These are phyloP conservation scores for Bolboschoenus planiculmis DNA, from an alignment of 176 grass and related monocot species.

Conservation along the genomic window DNA sequence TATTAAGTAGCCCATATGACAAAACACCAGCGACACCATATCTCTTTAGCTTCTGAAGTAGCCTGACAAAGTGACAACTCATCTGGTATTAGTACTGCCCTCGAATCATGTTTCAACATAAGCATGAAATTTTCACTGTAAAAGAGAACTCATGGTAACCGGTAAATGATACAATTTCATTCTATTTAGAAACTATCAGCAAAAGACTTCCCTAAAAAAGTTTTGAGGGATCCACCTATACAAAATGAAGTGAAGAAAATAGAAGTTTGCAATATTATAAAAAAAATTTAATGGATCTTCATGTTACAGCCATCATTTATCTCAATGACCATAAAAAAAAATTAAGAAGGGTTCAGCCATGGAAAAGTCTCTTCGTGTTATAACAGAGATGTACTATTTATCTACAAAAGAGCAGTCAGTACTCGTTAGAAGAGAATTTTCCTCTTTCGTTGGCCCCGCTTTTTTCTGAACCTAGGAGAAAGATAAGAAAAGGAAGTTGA, in stretches of 20 bases:
- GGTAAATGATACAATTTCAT: not conserved
- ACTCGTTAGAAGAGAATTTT: constrained; percentile 70
- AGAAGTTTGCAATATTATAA: not conserved
- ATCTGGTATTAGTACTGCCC: not conserved
- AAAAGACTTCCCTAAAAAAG: not conserved
- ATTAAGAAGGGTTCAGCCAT: not conserved
- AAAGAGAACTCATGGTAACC: not conserved
- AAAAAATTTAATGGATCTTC: not conserved
- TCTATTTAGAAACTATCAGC: not conserved
- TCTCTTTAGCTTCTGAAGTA: constrained; percentile 71
- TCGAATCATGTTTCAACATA: not conserved
- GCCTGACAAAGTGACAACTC: constrained; percentile 26
- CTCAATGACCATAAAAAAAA: not conserved
- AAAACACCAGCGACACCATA: constrained; percentile 87
- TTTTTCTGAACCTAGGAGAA: constrained; percentile 29
- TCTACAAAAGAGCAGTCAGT: constrained; percentile 25
- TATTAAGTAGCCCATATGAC: constrained; percentile 94
- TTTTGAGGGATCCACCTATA: not conserved
- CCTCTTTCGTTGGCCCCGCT: constrained; percentile 22
- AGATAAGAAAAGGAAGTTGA: not conserved
- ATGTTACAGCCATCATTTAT: not conserved
- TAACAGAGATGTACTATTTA: not conserved
- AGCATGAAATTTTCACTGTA: not conserved
- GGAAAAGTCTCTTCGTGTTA: not conserved
- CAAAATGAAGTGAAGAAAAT: not conserved